A percentile compares a stretch with the other conserved stretches of the same genome.
Evolutionary conservation across 495 filamentous ascomycete species (phyloP).

Genomic region (Tuber calosporum): DNA sequence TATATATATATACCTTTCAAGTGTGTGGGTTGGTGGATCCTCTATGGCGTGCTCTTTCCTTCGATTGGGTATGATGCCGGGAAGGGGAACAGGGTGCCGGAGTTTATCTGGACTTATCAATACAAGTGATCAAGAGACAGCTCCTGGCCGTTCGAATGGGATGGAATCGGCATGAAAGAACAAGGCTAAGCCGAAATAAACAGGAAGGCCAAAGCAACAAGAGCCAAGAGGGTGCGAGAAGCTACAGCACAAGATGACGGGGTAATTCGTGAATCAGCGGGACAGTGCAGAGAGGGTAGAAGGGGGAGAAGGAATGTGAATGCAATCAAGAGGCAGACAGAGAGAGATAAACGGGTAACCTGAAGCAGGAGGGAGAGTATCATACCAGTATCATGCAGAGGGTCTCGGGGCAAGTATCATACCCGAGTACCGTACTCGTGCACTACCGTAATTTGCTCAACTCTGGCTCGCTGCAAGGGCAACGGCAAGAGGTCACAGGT

Average conservation of each 20-base stretch:
- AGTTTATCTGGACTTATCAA: not conserved
- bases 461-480: too few relatives aligned
- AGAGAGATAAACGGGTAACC: not conserved
- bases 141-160: not conserved
- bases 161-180: not conserved
- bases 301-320: not conserved
- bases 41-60: not conserved
- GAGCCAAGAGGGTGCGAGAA: not conserved
- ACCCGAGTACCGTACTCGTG: too few relatives aligned
- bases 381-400: too few relatives aligned
- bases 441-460: too few relatives aligned
- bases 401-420: too few relatives aligned
- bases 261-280: not conserved
- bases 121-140: not conserved
- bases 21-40: not conserved
- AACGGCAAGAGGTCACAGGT: not conserved
- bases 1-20: too few relatives aligned
- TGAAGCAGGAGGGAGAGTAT: not conserved
- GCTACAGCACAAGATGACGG: not conserved
- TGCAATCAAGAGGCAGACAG: not conserved
- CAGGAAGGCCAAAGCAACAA: not conserved
- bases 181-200: not conserved
- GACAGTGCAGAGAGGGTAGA: not conserved
- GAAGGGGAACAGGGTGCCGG: not conserved
- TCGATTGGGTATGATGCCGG: not conserved